Percentiles rank a stretch among this genome's conserved stretches.
phyloP scores from a whole-genome alignment of 176 grass and related monocot genomes.

The Melocanna baccifera region DNA sequence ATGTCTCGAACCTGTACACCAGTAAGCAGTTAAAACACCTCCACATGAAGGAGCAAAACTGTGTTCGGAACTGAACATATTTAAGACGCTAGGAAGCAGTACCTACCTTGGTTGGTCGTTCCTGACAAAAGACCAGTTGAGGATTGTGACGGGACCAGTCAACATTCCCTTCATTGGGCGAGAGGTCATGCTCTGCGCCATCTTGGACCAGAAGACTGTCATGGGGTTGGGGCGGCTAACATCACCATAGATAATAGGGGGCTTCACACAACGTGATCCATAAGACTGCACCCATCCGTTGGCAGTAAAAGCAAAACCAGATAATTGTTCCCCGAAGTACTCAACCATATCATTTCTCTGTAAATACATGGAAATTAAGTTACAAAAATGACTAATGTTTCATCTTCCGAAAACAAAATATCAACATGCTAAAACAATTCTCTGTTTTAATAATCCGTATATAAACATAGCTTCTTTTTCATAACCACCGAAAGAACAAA shows the following conservation, averaged over 20 bases:
- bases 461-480: not conserved
- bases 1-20: conserved; percentile 74
- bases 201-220: conserved; percentile 94
- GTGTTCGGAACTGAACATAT: not conserved
- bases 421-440: not conserved
- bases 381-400: conserved; percentile 14
- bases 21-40: conserved; percentile 5
- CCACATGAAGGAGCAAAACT: conserved; percentile 19
- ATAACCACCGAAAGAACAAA: not conserved
- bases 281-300: conserved; percentile 99
- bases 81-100: not conserved
- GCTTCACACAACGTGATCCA: conserved; percentile 93
- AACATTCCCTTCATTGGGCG: conserved; percentile 99
- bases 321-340: conserved; percentile 96
- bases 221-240: conserved; percentile 90
- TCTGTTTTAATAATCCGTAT: not conserved
- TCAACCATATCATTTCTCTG: conserved; percentile 99
- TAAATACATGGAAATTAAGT: conserved; percentile 6
- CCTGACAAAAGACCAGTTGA: conserved; percentile 98
- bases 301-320: conserved; percentile 94
- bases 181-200: conserved; percentile 86
- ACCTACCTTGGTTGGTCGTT: conserved; percentile 92
- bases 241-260: conserved; percentile 94
- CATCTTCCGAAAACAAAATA: not conserved
- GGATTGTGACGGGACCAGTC: conserved; percentile 94